phyloP scores from a whole-genome alignment of 805 yeast species.

The Spathaspora gorwiae region DNA sequence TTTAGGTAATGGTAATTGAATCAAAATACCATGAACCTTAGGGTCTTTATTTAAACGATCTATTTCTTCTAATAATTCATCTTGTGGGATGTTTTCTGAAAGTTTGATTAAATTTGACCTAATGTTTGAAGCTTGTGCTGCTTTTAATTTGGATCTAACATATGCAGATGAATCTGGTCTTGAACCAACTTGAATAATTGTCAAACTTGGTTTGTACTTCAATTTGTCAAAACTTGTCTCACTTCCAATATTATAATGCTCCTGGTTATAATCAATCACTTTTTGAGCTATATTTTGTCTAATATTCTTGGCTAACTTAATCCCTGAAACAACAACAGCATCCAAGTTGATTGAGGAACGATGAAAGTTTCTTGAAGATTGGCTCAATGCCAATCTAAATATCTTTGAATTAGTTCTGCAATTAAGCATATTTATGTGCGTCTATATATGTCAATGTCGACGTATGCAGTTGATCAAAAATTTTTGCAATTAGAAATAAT shows the following conservation, averaged over 20 bases:
- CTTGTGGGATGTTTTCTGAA: conserved; percentile 58
- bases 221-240: conserved; percentile 23
- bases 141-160: conserved; percentile 86
- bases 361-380: conserved; percentile 4
- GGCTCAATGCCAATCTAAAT: not conserved
- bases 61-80: conserved; percentile 54
- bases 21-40: conserved; percentile 76
- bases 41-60: conserved; percentile 67
- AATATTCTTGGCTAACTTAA: conserved; percentile 36
- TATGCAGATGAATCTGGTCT: conserved; percentile 90
- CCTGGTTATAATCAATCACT: conserved; percentile 33
- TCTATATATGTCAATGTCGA: no score
- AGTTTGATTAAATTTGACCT: conserved; percentile 61
- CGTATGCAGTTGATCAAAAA: no score
- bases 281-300: conserved; percentile 36
- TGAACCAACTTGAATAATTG: conserved; percentile 84
- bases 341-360: conserved; percentile 13
- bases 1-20: conserved; percentile 85
- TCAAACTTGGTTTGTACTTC: conserved; percentile 66
- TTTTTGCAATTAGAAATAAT: no score
- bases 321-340: conserved; percentile 39
- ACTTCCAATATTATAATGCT: conserved; percentile 18
- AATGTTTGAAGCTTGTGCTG: conserved; percentile 80
- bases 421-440: not conserved
- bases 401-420: not conserved